These are phyloP conservation scores for Triglochin maritima DNA, from an alignment of 106 monocot species.

Conservation along the genomic window DNA sequence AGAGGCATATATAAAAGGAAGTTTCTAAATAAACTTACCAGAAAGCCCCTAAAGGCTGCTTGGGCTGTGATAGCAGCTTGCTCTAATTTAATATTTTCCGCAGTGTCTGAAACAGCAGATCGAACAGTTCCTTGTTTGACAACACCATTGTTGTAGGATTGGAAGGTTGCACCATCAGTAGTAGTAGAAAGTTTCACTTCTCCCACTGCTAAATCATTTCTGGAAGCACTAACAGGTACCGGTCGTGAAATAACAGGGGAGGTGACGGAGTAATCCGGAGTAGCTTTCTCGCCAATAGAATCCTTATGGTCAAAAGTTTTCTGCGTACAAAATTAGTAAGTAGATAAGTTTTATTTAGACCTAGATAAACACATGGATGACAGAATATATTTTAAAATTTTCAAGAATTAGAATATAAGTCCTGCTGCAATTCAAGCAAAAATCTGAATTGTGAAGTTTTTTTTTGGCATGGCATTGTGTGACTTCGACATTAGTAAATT, in stretches of 20 bases:
- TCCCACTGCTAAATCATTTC: constrained; percentile 21
- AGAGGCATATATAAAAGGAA: too few relatives aligned
- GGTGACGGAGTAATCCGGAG: constrained; percentile 23
- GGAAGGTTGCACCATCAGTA: constrained; percentile 11
- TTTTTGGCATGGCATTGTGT: too few relatives aligned
- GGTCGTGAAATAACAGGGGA: constrained; percentile 70
- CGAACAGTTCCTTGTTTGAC: constrained; percentile 15
- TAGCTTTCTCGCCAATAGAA: constrained; percentile 14
- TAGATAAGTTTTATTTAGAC: neutral
- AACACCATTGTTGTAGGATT: constrained; percentile 18
- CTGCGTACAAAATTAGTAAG: constrained; percentile 19
- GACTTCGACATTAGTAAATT: too few relatives aligned
- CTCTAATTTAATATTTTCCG: constrained; percentile 35
- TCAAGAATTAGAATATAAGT: too few relatives aligned
- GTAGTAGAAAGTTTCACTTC: constrained; percentile 20
- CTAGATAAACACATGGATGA: neutral
- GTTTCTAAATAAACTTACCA: constrained; percentile 48
- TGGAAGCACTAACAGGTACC: constrained; percentile 28
- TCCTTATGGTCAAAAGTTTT: constrained; percentile 36
- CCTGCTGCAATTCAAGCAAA: too few relatives aligned
- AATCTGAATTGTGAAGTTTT: too few relatives aligned
- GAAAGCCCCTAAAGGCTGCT: constrained; percentile 76
- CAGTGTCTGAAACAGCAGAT: constrained; percentile 15
- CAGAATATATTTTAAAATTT: neutral
- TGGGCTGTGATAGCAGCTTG: constrained; percentile 75